Conservation (phyloP, 805 yeast genomes). For the Isabelozyma gotoi region DNA sequence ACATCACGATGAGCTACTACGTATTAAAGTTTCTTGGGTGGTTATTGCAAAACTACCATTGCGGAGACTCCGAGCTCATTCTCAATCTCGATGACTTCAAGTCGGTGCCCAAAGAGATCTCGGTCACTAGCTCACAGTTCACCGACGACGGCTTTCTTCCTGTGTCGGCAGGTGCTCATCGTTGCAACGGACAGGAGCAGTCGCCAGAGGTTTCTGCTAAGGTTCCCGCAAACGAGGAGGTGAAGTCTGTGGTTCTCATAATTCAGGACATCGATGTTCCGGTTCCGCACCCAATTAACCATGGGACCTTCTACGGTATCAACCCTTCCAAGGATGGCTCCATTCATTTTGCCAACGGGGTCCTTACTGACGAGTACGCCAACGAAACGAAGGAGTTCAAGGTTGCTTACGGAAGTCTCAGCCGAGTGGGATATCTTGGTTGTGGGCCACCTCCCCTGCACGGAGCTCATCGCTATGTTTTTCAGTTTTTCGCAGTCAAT, state of each 20-base stretch:
- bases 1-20: background rate
- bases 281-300: constrained; percentile 8
- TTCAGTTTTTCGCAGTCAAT: constrained; percentile 12
- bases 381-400: constrained; percentile 4
- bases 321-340: background rate
- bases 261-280: constrained; percentile 15
- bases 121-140: constrained; percentile 8
- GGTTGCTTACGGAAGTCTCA: constrained; percentile 5
- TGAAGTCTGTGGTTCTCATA: constrained; percentile 9
- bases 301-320: constrained; percentile 9
- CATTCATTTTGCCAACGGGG: constrained; percentile 5
- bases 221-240: background rate
- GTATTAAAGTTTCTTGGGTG: background rate
- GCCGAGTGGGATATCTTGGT: constrained; percentile 8
- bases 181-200: constrained; percentile 7
- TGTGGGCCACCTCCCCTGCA: constrained; percentile 12
- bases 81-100: constrained; percentile 4
- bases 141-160: constrained; percentile 11
- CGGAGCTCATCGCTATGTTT: constrained; percentile 13
- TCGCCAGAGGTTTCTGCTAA: constrained; percentile 8
- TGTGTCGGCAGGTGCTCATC: constrained; percentile 5
- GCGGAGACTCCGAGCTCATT: constrained; percentile 6
- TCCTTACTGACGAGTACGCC: background rate
- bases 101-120: constrained; percentile 1
- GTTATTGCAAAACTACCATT: background rate